These are phyloP conservation scores for Saturnispora halmiae DNA, from an alignment of 805 yeast genomes.

Conservation along the genomic window DNA sequence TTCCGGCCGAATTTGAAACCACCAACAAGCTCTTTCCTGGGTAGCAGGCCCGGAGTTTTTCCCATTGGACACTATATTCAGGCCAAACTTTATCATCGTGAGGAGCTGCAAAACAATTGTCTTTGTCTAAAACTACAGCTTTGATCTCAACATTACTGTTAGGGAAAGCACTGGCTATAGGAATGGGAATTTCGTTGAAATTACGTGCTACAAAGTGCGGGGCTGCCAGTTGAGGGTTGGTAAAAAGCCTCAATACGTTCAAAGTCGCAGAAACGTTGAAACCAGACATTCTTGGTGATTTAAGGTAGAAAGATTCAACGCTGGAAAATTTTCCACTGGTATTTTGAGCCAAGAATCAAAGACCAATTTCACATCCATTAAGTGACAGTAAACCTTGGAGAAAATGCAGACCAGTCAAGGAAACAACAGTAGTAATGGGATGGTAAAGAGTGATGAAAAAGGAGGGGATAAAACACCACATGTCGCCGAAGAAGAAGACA, in stretches of 20 bases:
- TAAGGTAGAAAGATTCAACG: too few relatives aligned
- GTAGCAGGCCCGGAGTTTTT: constrained; percentile 40
- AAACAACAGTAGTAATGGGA: too few relatives aligned
- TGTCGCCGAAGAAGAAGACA: constrained; percentile 14
- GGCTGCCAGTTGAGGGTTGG: constrained; percentile 57
- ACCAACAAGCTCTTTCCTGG: constrained; percentile 60
- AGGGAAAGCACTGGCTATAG: constrained; percentile 13
- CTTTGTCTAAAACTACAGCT: constrained; percentile 85
- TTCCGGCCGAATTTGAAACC: constrained; percentile 92
- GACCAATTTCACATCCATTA: too few relatives aligned
- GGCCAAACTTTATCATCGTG: constrained; percentile 77
- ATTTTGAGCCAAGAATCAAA: background rate
- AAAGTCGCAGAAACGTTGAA: constrained; percentile 67
- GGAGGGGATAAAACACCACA: too few relatives aligned
- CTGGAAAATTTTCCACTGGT: background rate
- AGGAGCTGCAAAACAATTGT: constrained; percentile 87
- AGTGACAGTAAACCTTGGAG: too few relatives aligned
- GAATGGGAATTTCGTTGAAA: constrained; percentile 26
- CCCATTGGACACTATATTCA: constrained; percentile 52
- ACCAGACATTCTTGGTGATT: constrained; percentile 11
- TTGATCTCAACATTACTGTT: constrained; percentile 39
- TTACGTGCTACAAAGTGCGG: constrained; percentile 61
- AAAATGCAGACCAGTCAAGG: too few relatives aligned
- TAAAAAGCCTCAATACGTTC: constrained; percentile 50
- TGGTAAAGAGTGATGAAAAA: too few relatives aligned